Evolutionary conservation across 768 basidiomycete species (phyloP).

Genomic region (Lentinula detonsa): DNA sequence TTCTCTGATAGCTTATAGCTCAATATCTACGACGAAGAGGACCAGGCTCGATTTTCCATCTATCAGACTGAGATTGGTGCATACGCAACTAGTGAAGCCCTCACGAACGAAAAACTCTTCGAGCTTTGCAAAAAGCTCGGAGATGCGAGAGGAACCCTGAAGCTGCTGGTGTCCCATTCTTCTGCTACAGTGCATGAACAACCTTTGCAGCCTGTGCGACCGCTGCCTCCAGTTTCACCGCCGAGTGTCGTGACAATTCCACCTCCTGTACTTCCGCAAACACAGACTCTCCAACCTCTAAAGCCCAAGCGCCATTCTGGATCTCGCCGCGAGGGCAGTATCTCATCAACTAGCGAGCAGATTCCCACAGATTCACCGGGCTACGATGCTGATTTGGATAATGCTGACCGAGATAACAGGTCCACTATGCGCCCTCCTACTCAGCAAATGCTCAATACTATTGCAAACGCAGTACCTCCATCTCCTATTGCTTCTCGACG

Average conservation of each 20-base stretch:
- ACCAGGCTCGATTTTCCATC: constrained; percentile 65
- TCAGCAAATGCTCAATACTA: constrained; percentile 19
- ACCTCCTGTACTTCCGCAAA: constrained; percentile 45
- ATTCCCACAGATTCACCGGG: constrained; percentile 48
- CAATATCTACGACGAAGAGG: constrained; percentile 79
- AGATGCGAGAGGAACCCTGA: constrained; percentile 75
- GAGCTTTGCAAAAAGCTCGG: constrained; percentile 66
- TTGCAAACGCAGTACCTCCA: constrained; percentile 22
- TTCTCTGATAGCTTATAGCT: constrained; percentile 37
- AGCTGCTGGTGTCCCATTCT: constrained; percentile 73
- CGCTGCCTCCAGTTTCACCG: constrained; percentile 22
- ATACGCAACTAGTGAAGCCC: constrained; percentile 66
- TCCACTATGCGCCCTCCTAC: constrained; percentile 36
- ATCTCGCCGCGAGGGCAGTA: constrained; percentile 56
- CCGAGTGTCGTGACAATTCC: constrained; percentile 41
- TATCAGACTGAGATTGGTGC: constrained; percentile 86
- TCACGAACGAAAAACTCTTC: constrained; percentile 66
- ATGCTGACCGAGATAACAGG: constrained; percentile 45
- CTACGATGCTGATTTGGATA: constrained; percentile 71
- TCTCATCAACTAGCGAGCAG: constrained; percentile 66
- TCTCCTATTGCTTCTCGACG: constrained; percentile 35
- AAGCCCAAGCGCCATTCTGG: constrained; percentile 46
- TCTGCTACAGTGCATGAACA: constrained; percentile 56
- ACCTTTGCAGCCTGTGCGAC: constrained; percentile 24
- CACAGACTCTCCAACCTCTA: constrained; percentile 35